Base-by-base conservation (phyloP, 2,329 filamentous ascomycete species). In the Stachybotrys chlorohalonatus region DNA sequence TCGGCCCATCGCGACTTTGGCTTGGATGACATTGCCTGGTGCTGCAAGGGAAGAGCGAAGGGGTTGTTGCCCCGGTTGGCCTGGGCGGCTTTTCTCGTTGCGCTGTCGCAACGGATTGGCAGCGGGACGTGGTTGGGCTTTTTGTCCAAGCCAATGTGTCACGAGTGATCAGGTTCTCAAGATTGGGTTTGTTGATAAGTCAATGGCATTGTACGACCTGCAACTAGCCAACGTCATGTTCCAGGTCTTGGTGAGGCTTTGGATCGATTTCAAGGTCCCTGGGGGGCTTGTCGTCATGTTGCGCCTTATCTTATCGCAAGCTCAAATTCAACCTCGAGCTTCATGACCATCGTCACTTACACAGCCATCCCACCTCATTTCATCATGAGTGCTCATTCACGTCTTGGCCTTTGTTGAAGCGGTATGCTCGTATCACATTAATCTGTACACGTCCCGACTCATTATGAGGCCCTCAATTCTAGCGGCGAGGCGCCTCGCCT, bases 1-100 rank as follows among this genome's bases (percentile, higher is more conserved):
- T 91, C 83, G 60, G 89, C 90, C 94, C 94, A 99, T 71, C 93
- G 85, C 52, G 93, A 96, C 67, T 83, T 84, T 53, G 72, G 69
- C 66, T 77, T 80, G 64, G 75, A 75, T 51, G 84, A 78, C 84
- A 87, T 88, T 50, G 54, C 61, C 24, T 24, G 24, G 24, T 24
- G 36, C 56, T 51, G 53, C 49, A 17, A 17, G 45, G 50, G 42
- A n/a, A 48, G 42, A 50, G 36, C 15, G 9, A 42, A 13, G 36
- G 51, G 31, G 6, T 16, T 24, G 36, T 47, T n/a, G 49, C 11
- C 9, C 13, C 13, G 36, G 13, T 42, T 24, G 24, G 24, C 24
- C 24, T 24, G 24, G 24, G 24, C 24, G 24, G 24, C 24, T 24
- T 24, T 24, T 24, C 24, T 24, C 24, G 24, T 24, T 24, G 24